Evolutionary conservation across 2,329 filamentous ascomycete species (phyloP).

Genomic region (Metarhizium robertsii): DNA sequence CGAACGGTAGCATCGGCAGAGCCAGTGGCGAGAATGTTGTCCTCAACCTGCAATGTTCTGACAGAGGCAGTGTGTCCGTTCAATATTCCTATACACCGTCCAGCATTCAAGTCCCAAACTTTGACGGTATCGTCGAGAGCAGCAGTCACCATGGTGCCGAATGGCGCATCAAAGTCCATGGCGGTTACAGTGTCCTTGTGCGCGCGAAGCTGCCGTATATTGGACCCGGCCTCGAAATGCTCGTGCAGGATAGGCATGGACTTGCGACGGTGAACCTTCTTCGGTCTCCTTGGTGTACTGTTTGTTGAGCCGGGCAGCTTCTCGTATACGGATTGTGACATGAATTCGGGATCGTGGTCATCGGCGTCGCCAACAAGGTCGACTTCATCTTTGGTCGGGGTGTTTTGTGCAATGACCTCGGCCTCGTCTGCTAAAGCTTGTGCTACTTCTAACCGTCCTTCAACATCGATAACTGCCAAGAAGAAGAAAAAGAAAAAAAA

Average conservation of each 20-base stretch:
- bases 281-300: constrained; percentile 38
- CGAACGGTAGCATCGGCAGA: constrained; percentile 91
- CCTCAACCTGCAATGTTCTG: constrained; percentile 82
- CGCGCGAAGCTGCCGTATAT: constrained; percentile 79
- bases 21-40: constrained; percentile 90
- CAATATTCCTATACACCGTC: constrained; percentile 80
- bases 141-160: constrained; percentile 88
- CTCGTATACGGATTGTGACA: constrained; percentile 96
- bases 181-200: constrained; percentile 84
- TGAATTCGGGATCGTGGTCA: constrained; percentile 55
- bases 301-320: constrained; percentile 60
- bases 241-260: constrained; percentile 95
- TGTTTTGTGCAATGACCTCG: constrained; percentile 43
- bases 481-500: neutral
- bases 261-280: constrained; percentile 55
- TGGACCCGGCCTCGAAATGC: constrained; percentile 82
- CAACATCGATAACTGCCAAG: constrained; percentile 49
- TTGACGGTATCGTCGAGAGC: constrained; percentile 87
- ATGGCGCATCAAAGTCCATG: constrained; percentile 93
- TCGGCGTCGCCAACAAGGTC: constrained; percentile 42
- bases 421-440: constrained; percentile 50
- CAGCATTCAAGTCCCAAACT: constrained; percentile 94
- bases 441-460: constrained; percentile 51
- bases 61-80: constrained; percentile 96
- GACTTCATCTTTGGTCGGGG: constrained; percentile 42